A percentile compares a stretch with the other conserved stretches of the same genome.
phyloP scores from a whole-genome alignment of 768 basidiomycete genomes.

The Podaxis sp. region DNA sequence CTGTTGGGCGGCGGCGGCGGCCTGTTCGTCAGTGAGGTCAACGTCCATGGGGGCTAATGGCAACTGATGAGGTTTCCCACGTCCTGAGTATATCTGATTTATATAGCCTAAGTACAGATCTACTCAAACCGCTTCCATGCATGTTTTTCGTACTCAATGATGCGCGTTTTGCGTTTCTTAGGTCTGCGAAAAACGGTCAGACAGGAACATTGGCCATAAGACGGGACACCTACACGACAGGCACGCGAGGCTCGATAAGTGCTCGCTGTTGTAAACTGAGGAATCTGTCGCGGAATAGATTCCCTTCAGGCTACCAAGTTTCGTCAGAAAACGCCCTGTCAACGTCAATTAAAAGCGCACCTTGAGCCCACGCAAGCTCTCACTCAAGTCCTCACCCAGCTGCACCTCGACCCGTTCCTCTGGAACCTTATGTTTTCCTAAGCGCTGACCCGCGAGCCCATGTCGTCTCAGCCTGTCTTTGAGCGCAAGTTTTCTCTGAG shows the following conservation, averaged over 20 bases:
- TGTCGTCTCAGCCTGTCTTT: constrained; percentile 49
- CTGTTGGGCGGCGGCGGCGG: constrained; percentile 22
- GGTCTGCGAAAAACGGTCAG: constrained; percentile 34
- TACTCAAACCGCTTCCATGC: constrained; percentile 74
- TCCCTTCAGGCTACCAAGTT: constrained; percentile 77
- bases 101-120: constrained; percentile 11
- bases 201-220: neutral
- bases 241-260: constrained; percentile 82
- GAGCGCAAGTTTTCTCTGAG: constrained; percentile 39
- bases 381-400: constrained; percentile 85
- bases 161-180: constrained; percentile 47
- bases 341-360: constrained; percentile 37
- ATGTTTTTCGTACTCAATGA: constrained; percentile 74
- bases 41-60: constrained; percentile 36
- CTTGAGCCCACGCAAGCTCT: constrained; percentile 81
- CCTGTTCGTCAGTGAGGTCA: constrained; percentile 34
- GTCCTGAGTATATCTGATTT: neutral
- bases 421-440: constrained; percentile 80
- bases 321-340: constrained; percentile 1
- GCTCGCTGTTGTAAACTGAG: constrained; percentile 85
- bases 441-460: constrained; percentile 69
- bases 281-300: constrained; percentile 88
- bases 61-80: constrained; percentile 17
- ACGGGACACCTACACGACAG: constrained; percentile 53
- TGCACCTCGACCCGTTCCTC: constrained; percentile 77